phyloP scores from a whole-genome alignment of 2,329 filamentous ascomycete genomes.

The Ceratocystis huliohia region DNA sequence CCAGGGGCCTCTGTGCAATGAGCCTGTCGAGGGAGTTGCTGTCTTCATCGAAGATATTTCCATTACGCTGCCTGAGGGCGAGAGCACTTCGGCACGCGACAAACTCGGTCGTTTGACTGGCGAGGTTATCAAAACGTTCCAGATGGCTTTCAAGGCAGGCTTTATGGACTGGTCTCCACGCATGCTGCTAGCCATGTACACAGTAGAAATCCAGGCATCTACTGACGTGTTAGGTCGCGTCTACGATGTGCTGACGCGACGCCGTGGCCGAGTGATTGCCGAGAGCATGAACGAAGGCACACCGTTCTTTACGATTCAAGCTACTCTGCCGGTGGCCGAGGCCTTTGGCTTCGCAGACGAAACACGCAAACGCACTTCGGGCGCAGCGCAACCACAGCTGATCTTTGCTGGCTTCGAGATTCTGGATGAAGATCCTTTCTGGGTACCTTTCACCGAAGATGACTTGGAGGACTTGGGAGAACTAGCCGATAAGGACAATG shows the following conservation, averaged over 20 bases:
- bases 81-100: conserved; percentile 35
- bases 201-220: conserved; percentile 90
- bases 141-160: conserved; percentile 67
- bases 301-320: conserved; percentile 88
- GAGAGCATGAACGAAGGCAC: conserved; percentile 91
- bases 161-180: conserved; percentile 94
- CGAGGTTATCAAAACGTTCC: conserved; percentile 81
- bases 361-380: conserved; percentile 86
- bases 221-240: conserved; percentile 91
- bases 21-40: conserved; percentile 85
- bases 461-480: conserved; percentile 93
- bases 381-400: conserved; percentile 81
- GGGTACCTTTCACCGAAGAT: conserved; percentile 93
- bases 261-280: conserved; percentile 75
- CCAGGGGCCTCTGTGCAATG: conserved; percentile 81
- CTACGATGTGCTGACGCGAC: conserved; percentile 93
- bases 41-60: conserved; percentile 75
- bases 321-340: conserved; percentile 79
- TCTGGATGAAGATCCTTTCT: conserved; percentile 91
- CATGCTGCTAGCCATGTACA: conserved; percentile 96
- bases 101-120: conserved; percentile 67
- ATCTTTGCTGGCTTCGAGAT: conserved; percentile 89
- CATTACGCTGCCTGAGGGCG: conserved; percentile 43
- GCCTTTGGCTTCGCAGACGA: conserved; percentile 94
- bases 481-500: conserved; percentile 84